Percentiles rank a stretch among this genome's conserved stretches.
Evolutionary conservation across 495 filamentous ascomycete species (phyloP).

Genomic region (Patellaria atrata): DNA sequence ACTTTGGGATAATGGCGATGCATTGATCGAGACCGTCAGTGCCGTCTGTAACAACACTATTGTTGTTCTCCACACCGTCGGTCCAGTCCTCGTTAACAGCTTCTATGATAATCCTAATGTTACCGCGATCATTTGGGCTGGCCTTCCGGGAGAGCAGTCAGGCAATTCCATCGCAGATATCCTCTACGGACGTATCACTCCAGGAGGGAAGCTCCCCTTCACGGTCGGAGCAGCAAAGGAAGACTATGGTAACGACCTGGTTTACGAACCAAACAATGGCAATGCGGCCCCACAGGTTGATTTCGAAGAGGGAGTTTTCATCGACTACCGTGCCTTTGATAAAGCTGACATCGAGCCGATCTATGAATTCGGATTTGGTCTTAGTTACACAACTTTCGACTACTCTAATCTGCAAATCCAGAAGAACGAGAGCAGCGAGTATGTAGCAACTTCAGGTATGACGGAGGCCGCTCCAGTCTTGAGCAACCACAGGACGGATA

Average conservation of each 20-base stretch:
- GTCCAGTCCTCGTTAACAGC: constrained; percentile 18
- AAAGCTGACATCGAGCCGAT: constrained; percentile 28
- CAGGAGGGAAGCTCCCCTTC: constrained; percentile 19
- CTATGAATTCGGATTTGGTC: constrained; percentile 35
- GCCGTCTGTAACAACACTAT: constrained; percentile 21
- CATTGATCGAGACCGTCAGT: constrained; percentile 19
- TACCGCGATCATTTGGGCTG: constrained; percentile 25
- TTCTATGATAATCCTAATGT: constrained; percentile 24
- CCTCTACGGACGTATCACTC: constrained; percentile 17
- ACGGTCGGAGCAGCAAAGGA: constrained; percentile 16
- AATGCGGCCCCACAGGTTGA: constrained; percentile 10
- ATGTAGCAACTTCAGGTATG: constrained; percentile 7
- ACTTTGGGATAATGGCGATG: constrained; percentile 31
- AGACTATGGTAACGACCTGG: constrained; percentile 26
- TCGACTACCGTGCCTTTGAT: constrained; percentile 40
- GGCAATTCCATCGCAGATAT: constrained; percentile 16
- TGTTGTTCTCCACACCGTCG: constrained; percentile 22
- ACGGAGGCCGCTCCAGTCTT: constrained; percentile 7
- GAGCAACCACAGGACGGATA: too few species aligned
- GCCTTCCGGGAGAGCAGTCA: constrained; percentile 23
- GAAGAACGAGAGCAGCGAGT: background rate
- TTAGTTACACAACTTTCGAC: constrained; percentile 18
- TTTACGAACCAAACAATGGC: constrained; percentile 21
- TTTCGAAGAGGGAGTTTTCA: constrained; percentile 35
- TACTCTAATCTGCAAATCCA: constrained; percentile 5